phyloP scores from a whole-genome alignment of 1,139 yeast genomes.

The Suhomyces bolitotheri region DNA sequence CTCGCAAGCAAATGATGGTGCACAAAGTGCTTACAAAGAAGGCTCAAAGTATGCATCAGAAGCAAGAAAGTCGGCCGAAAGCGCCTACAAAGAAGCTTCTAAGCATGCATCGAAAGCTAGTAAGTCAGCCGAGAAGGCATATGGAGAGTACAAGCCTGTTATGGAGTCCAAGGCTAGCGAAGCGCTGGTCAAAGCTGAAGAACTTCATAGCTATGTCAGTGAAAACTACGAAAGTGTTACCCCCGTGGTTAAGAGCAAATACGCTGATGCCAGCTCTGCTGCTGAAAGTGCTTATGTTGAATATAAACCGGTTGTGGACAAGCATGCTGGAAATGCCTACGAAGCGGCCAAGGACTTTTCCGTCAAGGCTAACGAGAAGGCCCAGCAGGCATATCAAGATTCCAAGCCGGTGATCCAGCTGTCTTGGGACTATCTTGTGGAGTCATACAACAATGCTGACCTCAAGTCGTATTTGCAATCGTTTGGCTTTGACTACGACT shows the following conservation, averaged over 20 bases:
- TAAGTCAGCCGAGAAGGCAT: conserved; percentile 10
- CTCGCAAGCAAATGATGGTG: conserved; percentile 9
- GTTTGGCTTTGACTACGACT: conserved; percentile 46
- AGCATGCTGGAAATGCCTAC: conserved; percentile 4
- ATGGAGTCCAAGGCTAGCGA: conserved; percentile 7
- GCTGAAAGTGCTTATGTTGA: conserved; percentile 14
- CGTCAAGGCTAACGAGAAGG: conserved; percentile 9
- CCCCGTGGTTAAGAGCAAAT: conserved; percentile 6
- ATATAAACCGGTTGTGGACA: conserved; percentile 12
- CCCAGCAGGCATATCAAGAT: conserved; percentile 11
- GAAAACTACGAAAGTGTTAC: conserved; percentile 7
- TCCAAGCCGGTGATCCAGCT: conserved; percentile 5
- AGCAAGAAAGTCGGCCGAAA: conserved; percentile 6
- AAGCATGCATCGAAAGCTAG: conserved; percentile 5
- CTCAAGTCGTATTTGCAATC: conserved; percentile 52
- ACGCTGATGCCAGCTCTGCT: conserved; percentile 6
- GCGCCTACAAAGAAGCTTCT: conserved; percentile 2
- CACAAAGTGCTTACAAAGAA: conserved; percentile 13
- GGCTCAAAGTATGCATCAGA: conserved; percentile 7
- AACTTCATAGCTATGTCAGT: conserved; percentile 2
- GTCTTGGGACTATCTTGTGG: conserved; percentile 21
- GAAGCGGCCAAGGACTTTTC: conserved; percentile 10
- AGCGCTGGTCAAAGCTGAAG: too few relatives aligned
- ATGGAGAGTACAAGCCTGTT: conserved; percentile 12
- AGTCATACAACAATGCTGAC: conserved; percentile 54